phyloP scores from a whole-genome alignment of 345 rosid genomes.

The Murraya paniculata region DNA sequence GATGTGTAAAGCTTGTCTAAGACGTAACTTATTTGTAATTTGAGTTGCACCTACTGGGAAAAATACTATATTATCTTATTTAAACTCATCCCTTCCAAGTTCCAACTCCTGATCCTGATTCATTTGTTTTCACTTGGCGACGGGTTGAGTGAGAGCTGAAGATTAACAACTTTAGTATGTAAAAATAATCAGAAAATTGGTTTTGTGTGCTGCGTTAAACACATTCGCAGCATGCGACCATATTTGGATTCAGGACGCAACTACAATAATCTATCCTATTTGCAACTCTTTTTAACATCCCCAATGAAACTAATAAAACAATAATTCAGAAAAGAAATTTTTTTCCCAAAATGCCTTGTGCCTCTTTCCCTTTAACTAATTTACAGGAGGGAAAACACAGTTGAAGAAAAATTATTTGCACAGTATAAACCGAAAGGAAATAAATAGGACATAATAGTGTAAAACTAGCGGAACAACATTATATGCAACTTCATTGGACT shows the following conservation, averaged over 20 bases:
- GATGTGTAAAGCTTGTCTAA: not conserved
- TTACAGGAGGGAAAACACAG: constrained; percentile 18
- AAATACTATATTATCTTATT: not conserved
- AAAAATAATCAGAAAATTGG: no score
- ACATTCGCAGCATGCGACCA: no score
- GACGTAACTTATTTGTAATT: not conserved
- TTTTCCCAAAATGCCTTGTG: not conserved
- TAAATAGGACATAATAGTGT: not conserved
- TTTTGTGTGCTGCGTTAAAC: no score
- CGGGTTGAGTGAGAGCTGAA: no score
- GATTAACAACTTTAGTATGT: no score
- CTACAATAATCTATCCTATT: not conserved
- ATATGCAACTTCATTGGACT: constrained; percentile 10
- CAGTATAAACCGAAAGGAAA: constrained; percentile 11
- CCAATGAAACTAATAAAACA: not conserved
- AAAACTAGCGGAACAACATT: not conserved
- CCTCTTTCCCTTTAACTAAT: constrained; percentile 14
- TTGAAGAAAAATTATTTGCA: constrained; percentile 24
- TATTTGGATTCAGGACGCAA: not conserved
- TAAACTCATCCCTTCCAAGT: no score
- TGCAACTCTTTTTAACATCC: not conserved
- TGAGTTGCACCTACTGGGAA: not conserved
- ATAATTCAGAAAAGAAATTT: not conserved
- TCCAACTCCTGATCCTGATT: no score
- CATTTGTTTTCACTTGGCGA: no score